Base-by-base conservation (phyloP, 2,329 filamentous ascomycete genomes). In the Elsinoe australis region DNA sequence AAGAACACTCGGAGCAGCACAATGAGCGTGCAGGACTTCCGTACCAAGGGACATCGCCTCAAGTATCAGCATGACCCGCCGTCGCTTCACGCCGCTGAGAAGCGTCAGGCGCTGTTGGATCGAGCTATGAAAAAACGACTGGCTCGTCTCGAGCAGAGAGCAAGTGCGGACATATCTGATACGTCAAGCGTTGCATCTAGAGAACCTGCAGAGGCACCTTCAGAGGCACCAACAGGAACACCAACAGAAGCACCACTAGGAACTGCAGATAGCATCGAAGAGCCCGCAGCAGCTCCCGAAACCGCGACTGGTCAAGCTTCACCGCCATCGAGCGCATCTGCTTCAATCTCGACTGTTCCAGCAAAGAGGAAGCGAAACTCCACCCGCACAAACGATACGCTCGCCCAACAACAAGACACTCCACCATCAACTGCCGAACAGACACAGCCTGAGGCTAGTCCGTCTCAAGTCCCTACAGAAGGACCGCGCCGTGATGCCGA, bases 11-110 rank as follows among this genome's bases (percentile, higher is more conserved):
- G 87, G 53, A 88, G 84, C 52, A 87, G 87, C 55, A 79, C 80
- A 44, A 76, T 96, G 65, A 92, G 87, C 0, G 85, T 98, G 15
- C 83, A 89, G 53, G 83, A 95, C 58, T 95, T 95, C 59, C 73
- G 85, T 39, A 76, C 80, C 53, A 73, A 79, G 44, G 82, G 83
- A 50, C 82, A 85, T 52, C 58, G 58, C 12, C 65, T 88, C 15
- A 85, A 89, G 57, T 81, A 82, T 18, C 69, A 76, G 18, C 82
- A 86, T 54, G 86, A 94, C 56, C 92, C 92, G 0, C 92, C 92
- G 0, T 83, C 87, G 0, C 85, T 92, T 55, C 87, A 85, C 61
- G 75, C 79, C 58, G 74, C 83, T 58, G 71, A 76, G 17, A 70
- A 67, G 74, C 64, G 73, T 45, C 56, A 64, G 48, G 65, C 63